Evolutionary conservation across 139 green algal genomes (phyloP).

Genomic region (Tetradesmus lagerheimii): DNA sequence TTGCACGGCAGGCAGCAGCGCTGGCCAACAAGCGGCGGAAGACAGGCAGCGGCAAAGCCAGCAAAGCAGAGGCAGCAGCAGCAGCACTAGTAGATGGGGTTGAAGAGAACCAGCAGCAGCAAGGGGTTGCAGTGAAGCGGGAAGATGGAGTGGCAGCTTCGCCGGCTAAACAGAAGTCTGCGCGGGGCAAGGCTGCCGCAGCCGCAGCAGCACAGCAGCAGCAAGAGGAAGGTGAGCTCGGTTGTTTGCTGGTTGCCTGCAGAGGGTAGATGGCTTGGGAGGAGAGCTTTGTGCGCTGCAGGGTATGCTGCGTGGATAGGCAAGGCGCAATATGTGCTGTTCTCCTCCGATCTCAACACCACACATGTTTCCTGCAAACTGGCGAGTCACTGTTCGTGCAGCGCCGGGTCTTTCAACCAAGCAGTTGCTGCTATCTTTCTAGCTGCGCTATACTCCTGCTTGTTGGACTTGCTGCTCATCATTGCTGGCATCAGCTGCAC

Average conservation of each 20-base stretch:
- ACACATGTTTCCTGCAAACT: too few species aligned
- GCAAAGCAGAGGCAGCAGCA: not conserved
- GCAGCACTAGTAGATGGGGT: not conserved
- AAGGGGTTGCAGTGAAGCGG: not conserved
- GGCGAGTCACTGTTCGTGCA: too few species aligned
- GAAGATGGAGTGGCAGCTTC: not conserved
- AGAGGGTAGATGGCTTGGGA: too few species aligned
- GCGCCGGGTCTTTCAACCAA: too few species aligned
- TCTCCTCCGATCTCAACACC: too few species aligned
- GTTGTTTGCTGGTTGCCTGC: not conserved
- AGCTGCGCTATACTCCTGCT: not conserved
- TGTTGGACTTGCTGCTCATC: not conserved
- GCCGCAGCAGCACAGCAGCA: not conserved
- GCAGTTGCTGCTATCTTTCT: too few species aligned
- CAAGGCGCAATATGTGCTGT: too few species aligned
- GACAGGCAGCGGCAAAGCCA: not conserved
- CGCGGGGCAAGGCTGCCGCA: not conserved
- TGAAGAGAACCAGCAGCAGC: slow-evolving; percentile 5
- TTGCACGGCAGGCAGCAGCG: slow-evolving; percentile 17
- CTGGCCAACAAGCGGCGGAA: not conserved
- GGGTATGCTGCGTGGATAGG: too few species aligned
- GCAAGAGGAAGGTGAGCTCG: not conserved
- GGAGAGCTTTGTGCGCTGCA: too few species aligned
- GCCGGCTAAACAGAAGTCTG: not conserved
- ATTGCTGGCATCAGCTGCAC: too few species aligned